Conservation (phyloP, 2,329 filamentous ascomycete genomes). For the Cercospora sp. region DNA sequence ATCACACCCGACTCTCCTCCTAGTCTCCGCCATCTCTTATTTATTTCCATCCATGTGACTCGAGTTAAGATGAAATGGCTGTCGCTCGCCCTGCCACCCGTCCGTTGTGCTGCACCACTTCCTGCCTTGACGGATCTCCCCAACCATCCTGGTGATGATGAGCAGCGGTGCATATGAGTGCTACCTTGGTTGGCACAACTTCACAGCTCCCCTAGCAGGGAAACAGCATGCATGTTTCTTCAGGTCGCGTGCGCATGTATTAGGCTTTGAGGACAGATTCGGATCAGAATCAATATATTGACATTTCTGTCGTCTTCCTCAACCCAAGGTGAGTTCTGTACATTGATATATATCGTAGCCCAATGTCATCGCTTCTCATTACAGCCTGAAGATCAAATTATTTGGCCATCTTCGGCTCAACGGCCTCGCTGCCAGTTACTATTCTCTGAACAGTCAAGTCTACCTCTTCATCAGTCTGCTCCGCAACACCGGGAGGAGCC, state of each 20-base stretch:
- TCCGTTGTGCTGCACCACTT: background rate
- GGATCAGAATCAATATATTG: background rate
- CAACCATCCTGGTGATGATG: background rate
- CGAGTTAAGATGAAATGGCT: background rate
- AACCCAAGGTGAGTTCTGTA: slow-evolving; percentile 1
- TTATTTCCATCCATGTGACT: slow-evolving; percentile 5
- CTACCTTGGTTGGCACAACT: background rate
- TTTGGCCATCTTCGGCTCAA: background rate
- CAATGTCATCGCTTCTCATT: background rate
- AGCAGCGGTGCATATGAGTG: background rate
- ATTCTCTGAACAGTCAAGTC: slow-evolving; percentile 13
- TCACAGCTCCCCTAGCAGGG: background rate
- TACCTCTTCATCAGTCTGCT: background rate
- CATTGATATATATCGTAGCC: background rate
- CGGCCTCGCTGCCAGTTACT: background rate
- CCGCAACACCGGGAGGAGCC: slow-evolving; percentile 8
- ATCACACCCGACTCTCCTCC: slow-evolving; percentile 7
- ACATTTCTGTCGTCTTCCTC: slow-evolving; percentile 2
- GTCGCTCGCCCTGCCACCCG: background rate
- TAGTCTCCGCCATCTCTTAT: slow-evolving; percentile 6
- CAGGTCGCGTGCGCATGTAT: background rate
- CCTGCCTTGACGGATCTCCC: background rate
- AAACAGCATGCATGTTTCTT: background rate
- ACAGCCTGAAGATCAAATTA: background rate
- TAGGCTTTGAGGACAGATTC: background rate